Evolutionary conservation across 2,329 filamentous ascomycete genomes (phyloP).

Genomic region (Colletotrichum plurivorum): DNA sequence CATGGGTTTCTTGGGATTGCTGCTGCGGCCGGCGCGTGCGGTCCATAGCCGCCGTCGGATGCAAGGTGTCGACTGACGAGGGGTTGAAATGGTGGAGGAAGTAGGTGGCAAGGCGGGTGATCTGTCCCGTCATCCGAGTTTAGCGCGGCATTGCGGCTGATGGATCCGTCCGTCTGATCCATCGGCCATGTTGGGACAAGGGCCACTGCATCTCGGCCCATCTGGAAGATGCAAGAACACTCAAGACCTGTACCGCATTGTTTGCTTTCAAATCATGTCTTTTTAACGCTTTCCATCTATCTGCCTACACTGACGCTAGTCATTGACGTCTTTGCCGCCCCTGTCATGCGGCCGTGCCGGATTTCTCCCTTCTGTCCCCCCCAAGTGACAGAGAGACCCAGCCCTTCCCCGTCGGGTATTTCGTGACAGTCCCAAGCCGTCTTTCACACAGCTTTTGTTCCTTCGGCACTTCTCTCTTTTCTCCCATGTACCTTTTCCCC

Average conservation of each 20-base stretch:
- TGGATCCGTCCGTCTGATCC: neutral
- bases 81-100: too few species aligned
- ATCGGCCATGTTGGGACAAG: too few species aligned
- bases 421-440: constrained; percentile 22
- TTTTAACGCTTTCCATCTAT: constrained; percentile 41
- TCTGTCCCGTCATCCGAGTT: neutral
- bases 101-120: neutral
- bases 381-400: constrained; percentile 11
- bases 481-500: constrained; percentile 27
- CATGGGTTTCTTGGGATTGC: too few species aligned
- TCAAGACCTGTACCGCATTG: too few species aligned
- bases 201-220: too few species aligned
- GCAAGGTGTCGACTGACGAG: neutral
- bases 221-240: too few species aligned
- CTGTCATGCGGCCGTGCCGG: constrained; percentile 31
- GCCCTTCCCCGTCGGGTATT: constrained; percentile 30
- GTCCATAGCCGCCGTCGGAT: neutral
- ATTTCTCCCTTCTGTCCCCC: constrained; percentile 17
- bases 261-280: constrained; percentile 36
- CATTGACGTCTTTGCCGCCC: constrained; percentile 36
- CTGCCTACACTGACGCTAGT: constrained; percentile 40
- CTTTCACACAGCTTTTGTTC: constrained; percentile 14
- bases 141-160: neutral
- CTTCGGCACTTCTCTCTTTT: neutral
- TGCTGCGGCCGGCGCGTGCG: neutral